Evolutionary conservation across 495 filamentous ascomycete species (phyloP), one percentile per base, ranked within the genome.

Genomic region (Penicillium goetzii): DNA sequence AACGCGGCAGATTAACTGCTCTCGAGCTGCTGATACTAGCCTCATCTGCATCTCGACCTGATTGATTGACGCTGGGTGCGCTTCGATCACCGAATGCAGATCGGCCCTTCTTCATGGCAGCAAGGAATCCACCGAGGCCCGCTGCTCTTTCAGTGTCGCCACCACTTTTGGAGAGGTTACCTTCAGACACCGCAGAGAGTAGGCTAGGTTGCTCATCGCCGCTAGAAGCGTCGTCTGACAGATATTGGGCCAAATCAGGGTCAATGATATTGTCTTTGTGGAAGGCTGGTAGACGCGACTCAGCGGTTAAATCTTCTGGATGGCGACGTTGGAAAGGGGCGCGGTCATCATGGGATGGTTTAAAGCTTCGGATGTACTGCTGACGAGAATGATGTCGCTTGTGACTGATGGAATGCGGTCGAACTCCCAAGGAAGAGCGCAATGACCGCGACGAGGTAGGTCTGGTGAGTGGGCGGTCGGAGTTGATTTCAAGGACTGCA

Each of bases 251-350:
- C 17, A 98, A 80, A 68, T 98, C 96, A 4, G 96, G 94, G 69
- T 99, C 96, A 71, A 98, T 98, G 65, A 99, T 97, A 68, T 92
- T 97, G 71, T 99, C 96, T 66, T 92, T 92, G 70, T 98, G 96
- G 68, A 99, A 98, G 30, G 94, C 92, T 36, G 93, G 89, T 9
- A 97, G 82, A 15, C 86, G 84, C n/a, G 85, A 80, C 58, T 87
- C 87, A 54, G 80, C 83, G 19, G 79, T 75, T 30, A 86, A 78
- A 53, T 97, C 91, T 57, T 88, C 87, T 21, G 66, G 74, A 52
- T 85, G 80, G 38, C 88, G 86, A 52, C 89, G 88, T 63, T 97
- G 93, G 68, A 98, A 99, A 2, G 96, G 96, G 4, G 92, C 96
- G 62, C 91, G 85, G 55, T 97, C 91, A 74, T 82, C 89, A 80